phyloP scores from a whole-genome alignment of 2,329 filamentous ascomycete species.

The Microthyrium microscopicum region DNA sequence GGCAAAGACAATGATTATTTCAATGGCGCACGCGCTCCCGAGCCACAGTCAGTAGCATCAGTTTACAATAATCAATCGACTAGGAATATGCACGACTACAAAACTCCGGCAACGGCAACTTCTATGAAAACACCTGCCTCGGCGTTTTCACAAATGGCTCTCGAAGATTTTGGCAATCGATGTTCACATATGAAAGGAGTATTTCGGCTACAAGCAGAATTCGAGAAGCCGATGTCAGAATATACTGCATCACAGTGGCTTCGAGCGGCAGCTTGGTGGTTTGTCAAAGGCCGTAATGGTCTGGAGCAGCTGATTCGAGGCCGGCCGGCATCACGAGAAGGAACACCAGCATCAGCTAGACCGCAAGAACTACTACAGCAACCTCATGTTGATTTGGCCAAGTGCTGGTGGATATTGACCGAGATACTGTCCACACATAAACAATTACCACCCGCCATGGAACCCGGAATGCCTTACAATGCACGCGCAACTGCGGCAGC shows the following conservation, averaged over 20 bases:
- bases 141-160: constrained; percentile 24
- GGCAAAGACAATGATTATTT: background rate
- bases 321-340: constrained; percentile 25
- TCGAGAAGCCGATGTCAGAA: constrained; percentile 46
- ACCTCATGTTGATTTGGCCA: constrained; percentile 71
- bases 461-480: background rate
- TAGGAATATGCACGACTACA: too few relatives aligned
- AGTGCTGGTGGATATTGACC: constrained; percentile 61
- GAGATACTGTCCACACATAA: constrained; percentile 24
- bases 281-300: constrained; percentile 60
- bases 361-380: constrained; percentile 45
- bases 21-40: background rate
- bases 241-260: constrained; percentile 51
- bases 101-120: background rate
- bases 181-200: constrained; percentile 59
- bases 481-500: constrained; percentile 22
- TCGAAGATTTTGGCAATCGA: constrained; percentile 52
- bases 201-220: constrained; percentile 63
- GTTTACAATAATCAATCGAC: too few relatives aligned
- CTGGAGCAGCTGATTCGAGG: constrained; percentile 54
- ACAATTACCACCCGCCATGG: background rate
- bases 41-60: too few relatives aligned
- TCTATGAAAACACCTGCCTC: background rate
- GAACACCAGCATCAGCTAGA: constrained; percentile 21
- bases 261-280: constrained; percentile 74